Base-by-base conservation (phyloP, 768 basidiomycete genomes). In the Chalciporus pseudorubinellus region DNA sequence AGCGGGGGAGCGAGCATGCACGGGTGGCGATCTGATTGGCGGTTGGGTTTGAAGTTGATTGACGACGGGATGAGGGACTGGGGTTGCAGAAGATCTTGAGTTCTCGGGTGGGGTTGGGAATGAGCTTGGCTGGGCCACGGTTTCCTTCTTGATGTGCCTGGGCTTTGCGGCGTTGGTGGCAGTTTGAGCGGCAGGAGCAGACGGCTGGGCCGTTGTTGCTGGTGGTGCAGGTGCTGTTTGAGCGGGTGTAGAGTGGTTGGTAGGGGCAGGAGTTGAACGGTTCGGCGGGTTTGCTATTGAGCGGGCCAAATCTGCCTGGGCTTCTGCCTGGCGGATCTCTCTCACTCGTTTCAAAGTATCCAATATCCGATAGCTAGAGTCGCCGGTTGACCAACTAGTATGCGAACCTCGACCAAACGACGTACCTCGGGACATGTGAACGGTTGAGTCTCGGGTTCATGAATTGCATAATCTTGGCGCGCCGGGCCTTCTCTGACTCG, bases 381-480 rank as follows among this genome's bases (percentile, higher is more conserved):
- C 9, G 16, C 28, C 19, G 28, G 34, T 50, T 26, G 39, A 56
- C 50, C 44, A 58, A 29, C 29, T 46, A 21, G 41, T 9, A 13
- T 22, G 39, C 26, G 20, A 46, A 28, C 16, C 18, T 42, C 39
- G 19, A 26, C 51, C 28, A 44, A 52, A 53, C 29, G 7, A 65
- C 65, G 46, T 70, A 85, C 84, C 67, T 82, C 43, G 83, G 79
- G 16, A 72, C 69, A 48, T 67, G 60, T 50, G 78, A 71, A 19
- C 57, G 73, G 59, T 63, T 81, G 69, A 53, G 70, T 72, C 57
- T 77, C 10, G 88, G 87, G 46, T 81, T 81, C 88, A 89, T 89
- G 71, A 84, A 89, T 48, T 87, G 80, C 73, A 88, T 78, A 48
- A 93, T 81, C 75, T 89, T 89, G 19, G 77, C 73, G 45, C 84